phyloP scores from a whole-genome alignment of 192 early-diverging fungal species.

The Umbelopsis sp. region DNA sequence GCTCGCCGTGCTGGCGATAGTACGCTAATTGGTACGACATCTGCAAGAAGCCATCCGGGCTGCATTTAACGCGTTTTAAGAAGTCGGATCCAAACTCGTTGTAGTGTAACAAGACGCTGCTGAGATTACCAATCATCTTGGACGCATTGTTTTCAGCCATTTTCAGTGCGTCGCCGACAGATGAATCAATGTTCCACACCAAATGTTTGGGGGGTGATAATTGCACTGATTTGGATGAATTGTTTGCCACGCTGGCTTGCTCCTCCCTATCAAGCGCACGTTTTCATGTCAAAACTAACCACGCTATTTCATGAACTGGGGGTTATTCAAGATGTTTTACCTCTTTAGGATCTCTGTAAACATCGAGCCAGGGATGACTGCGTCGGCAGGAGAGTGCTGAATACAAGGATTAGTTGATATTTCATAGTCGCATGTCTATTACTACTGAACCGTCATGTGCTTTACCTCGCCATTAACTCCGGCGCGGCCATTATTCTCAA shows the following conservation, averaged over 20 bases:
- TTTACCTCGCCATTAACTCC: slow-evolving; percentile 91
- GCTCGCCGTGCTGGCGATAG: slow-evolving; percentile 69
- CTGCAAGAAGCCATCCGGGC: slow-evolving; percentile 92
- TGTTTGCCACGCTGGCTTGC: slow-evolving; percentile 45
- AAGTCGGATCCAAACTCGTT: slow-evolving; percentile 80
- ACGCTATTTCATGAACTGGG: background rate
- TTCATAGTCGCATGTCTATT: background rate
- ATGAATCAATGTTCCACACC: slow-evolving; percentile 67
- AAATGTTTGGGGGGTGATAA: slow-evolving; percentile 65
- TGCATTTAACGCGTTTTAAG: slow-evolving; percentile 81
- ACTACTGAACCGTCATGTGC: no score
- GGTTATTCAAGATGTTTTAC: slow-evolving; percentile 43
- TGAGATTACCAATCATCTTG: slow-evolving; percentile 69
- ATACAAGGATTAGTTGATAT: background rate
- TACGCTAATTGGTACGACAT: slow-evolving; percentile 88
- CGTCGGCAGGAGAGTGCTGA: slow-evolving; percentile 90
- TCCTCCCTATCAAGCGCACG: slow-evolving; percentile 47
- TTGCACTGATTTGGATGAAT: slow-evolving; percentile 23
- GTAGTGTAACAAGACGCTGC: slow-evolving; percentile 71
- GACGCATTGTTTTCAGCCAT: slow-evolving; percentile 66
- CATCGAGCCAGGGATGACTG: slow-evolving; percentile 83
- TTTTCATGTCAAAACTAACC: slow-evolving; percentile 32
- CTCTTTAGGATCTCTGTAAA: slow-evolving; percentile 69
- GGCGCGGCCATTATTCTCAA: slow-evolving; percentile 60
- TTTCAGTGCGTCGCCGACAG: slow-evolving; percentile 57